These are phyloP conservation scores for Trichaptum fuscoviolaceum DNA, from an alignment of 768 basidiomycete genomes.

Conservation along the genomic window DNA sequence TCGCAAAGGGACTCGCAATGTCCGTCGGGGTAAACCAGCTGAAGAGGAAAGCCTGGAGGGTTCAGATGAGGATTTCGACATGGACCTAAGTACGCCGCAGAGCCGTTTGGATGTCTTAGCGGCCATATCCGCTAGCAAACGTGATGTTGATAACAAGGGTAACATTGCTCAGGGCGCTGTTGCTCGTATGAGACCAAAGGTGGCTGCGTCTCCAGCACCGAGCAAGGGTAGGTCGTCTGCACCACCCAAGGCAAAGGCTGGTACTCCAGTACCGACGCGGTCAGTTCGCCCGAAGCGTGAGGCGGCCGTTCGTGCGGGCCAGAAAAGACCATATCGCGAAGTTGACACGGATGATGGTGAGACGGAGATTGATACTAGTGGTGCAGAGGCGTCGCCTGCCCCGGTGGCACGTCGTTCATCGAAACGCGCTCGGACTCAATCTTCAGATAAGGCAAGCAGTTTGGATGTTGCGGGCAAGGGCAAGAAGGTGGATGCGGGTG, in stretches of 20 bases:
- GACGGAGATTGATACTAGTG: neutral
- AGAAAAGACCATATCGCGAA: neutral
- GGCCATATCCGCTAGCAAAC: neutral
- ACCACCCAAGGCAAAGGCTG: neutral
- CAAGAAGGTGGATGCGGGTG: neutral
- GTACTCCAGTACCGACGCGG: neutral
- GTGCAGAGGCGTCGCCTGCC: neutral
- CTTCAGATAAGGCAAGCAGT: neutral
- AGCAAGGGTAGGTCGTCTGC: neutral
- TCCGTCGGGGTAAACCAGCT: constrained; percentile 35
- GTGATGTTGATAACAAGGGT: neutral
- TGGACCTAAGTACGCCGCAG: neutral
- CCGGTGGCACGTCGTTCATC: neutral
- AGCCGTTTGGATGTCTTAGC: neutral
- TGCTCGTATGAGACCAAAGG: neutral
- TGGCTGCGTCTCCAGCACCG: neutral
- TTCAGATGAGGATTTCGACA: constrained; percentile 25
- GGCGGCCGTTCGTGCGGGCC: neutral
- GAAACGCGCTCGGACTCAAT: neutral
- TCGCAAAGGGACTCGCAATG: neutral
- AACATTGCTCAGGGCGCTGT: neutral
- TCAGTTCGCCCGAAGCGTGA: neutral
- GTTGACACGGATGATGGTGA: neutral
- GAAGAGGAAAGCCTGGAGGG: constrained; percentile 91
- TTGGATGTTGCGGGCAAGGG: neutral